Base-by-base conservation (phyloP, 192 early-diverging fungal genomes). In the Jimgerdemannia flammicorona region DNA sequence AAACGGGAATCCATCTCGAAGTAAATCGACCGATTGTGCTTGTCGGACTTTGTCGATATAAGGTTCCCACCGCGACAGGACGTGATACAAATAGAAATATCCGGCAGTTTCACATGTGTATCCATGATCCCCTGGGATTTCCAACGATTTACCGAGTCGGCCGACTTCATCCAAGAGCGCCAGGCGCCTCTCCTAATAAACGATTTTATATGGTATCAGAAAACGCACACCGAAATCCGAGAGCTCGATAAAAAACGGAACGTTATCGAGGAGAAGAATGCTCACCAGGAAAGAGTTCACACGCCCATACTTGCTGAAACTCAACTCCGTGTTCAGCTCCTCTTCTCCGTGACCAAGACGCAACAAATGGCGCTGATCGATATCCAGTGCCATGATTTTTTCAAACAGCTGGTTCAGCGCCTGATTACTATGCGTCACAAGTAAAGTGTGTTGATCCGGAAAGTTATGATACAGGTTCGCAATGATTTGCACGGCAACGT, bases 361-460 rank as follows among this genome's bases (percentile, higher is more conserved):
- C 42, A 99, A 83, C 70, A 99, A 81, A 80, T 99, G 97, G 7
- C 97, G 88, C 39, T 94, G 90, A 80, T 98, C 95, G 40, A 99
- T 97, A 79, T 98, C 95, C 71, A 95, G 80, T 3, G 85, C 90
- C 43, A 93, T 90, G 71, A 99, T 97, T 77, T 98, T 98, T 80
- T 95, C 96, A 77, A 99, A 99, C 59, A 99, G 87, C 72, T 99
- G 97, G 84, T 98, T 98, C 54, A 99, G 85, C n/a, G 97, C 97
- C 81, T 98, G 97, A 81, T 99, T 99, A 64, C 95, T 97, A 77
- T 98, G 96, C 3, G 98, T 97, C 11, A 99, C 86, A 3, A 99
- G 81, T 29, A 99, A 88, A 17, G 92, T 98, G 66, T 95, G 97
- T 77, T 98, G 92, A 14, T 90, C 83, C 1, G 96, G 95, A 83